phyloP scores from a whole-genome alignment of 805 yeast genomes.

The Zygotorulaspora chibaensis region DNA sequence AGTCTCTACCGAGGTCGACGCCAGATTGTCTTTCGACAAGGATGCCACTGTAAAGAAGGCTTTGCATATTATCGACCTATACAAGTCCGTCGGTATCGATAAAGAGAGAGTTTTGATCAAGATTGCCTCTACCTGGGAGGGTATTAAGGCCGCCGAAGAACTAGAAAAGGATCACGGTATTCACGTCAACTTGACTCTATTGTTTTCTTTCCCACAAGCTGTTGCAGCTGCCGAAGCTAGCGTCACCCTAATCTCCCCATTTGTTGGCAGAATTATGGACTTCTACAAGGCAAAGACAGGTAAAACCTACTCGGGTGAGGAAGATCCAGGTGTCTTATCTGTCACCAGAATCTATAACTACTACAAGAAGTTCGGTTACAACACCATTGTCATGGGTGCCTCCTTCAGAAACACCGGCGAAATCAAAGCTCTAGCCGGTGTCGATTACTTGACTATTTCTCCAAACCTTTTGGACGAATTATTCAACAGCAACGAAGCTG shows the following conservation, averaged over 20 bases:
- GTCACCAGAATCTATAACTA: constrained; percentile 90
- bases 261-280: constrained; percentile 98
- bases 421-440: constrained; percentile 94
- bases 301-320: constrained; percentile 67
- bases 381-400: constrained; percentile 99
- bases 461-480: constrained; percentile 89
- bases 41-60: constrained; percentile 94
- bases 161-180: constrained; percentile 85
- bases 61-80: constrained; percentile 78
- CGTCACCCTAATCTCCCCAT: constrained; percentile 95
- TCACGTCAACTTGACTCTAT: constrained; percentile 91
- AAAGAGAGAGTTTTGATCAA: constrained; percentile 92
- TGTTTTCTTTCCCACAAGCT: constrained; percentile 95
- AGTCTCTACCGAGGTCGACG: constrained; percentile 98
- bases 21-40: constrained; percentile 94
- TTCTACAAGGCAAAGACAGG: constrained; percentile 97
- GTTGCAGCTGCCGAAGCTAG: constrained; percentile 98
- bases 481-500: constrained; percentile 66
- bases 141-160: constrained; percentile 97
- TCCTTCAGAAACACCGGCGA: constrained; percentile 97
- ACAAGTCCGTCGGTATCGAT: constrained; percentile 76
- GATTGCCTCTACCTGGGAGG: constrained; percentile 98
- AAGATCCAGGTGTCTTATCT: constrained; percentile 93
- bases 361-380: constrained; percentile 94
- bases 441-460: constrained; percentile 92